Evolutionary conservation across 139 green algal genomes (phyloP).

Genomic region (Zygnema cylindricum): DNA sequence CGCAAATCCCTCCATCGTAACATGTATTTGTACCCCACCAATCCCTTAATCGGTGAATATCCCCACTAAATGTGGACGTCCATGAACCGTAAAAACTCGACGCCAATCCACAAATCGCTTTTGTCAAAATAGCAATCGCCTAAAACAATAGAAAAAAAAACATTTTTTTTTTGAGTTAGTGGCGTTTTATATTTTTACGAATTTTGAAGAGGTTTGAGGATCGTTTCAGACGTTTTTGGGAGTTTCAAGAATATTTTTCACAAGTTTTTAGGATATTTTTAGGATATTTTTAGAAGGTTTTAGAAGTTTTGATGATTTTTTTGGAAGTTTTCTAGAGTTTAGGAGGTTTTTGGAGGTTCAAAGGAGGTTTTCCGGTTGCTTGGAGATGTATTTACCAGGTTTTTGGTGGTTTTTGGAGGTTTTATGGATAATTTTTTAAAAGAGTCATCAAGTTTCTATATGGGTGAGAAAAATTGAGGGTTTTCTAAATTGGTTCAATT

Average conservation of each 20-base stretch:
- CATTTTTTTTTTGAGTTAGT: background rate
- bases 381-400: too few relatives aligned
- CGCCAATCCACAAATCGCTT: constrained; percentile 1
- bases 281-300: too few relatives aligned
- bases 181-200: background rate
- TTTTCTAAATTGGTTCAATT: too few relatives aligned
- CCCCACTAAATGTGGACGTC: background rate
- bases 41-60: constrained; percentile 1
- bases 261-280: background rate
- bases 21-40: background rate
- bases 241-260: background rate
- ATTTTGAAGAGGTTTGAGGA: background rate
- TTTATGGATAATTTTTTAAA: too few relatives aligned
- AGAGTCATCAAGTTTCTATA: too few relatives aligned
- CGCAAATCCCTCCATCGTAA: background rate
- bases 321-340: too few relatives aligned
- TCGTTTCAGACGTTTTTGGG: background rate
- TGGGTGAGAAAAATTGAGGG: too few relatives aligned
- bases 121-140: background rate
- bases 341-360: too few relatives aligned
- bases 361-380: too few relatives aligned
- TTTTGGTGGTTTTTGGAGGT: too few relatives aligned
- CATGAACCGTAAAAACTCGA: background rate
- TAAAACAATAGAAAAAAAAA: background rate
- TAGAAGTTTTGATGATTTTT: too few relatives aligned